phyloP scores from a whole-genome alignment of 2,329 filamentous ascomycete genomes.

The Passalora sequoiae region DNA sequence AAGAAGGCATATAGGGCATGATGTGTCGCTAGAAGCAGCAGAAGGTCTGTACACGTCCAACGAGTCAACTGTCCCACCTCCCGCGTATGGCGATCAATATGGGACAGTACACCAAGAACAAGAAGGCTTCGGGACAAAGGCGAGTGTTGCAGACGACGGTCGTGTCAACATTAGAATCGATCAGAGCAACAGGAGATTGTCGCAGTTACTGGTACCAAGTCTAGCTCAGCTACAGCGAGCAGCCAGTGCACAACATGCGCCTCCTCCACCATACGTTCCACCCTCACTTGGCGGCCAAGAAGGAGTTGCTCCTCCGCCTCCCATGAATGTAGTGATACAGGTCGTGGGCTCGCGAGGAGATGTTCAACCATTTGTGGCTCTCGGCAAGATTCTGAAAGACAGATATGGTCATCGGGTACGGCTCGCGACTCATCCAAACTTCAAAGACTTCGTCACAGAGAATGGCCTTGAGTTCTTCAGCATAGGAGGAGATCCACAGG shows the following conservation, averaged over 20 bases:
- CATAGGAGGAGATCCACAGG: conserved; percentile 47
- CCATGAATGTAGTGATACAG: conserved; percentile 47
- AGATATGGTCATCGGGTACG: conserved; percentile 46
- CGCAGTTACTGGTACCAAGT: conserved; percentile 62
- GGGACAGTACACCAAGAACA: conserved; percentile 36
- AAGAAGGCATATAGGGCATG: conserved; percentile 25
- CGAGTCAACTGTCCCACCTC: conserved; percentile 30
- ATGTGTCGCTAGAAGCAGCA: conserved; percentile 18
- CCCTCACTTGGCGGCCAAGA: conserved; percentile 64
- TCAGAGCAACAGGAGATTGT: conserved; percentile 61
- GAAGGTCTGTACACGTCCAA: no score
- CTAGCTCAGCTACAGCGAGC: conserved; percentile 52
- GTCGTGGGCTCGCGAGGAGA: conserved; percentile 48
- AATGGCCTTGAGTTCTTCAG: conserved; percentile 50
- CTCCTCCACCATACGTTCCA: conserved; percentile 65
- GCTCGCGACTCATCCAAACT: conserved; percentile 46
- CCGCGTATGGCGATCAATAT: conserved; percentile 38
- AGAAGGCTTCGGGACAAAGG: conserved; percentile 38
- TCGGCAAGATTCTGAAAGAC: conserved; percentile 47
- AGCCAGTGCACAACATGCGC: conserved; percentile 44
- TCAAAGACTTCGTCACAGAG: conserved; percentile 46
- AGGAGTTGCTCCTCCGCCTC: conserved; percentile 49
- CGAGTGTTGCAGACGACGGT: conserved; percentile 56
- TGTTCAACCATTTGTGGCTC: conserved; percentile 48
- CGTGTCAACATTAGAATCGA: conserved; percentile 76